Evolutionary conservation across 306 rosid species (phyloP), one percentile per base, ranked within the genome.

Genomic region (Quercus mongolica): DNA sequence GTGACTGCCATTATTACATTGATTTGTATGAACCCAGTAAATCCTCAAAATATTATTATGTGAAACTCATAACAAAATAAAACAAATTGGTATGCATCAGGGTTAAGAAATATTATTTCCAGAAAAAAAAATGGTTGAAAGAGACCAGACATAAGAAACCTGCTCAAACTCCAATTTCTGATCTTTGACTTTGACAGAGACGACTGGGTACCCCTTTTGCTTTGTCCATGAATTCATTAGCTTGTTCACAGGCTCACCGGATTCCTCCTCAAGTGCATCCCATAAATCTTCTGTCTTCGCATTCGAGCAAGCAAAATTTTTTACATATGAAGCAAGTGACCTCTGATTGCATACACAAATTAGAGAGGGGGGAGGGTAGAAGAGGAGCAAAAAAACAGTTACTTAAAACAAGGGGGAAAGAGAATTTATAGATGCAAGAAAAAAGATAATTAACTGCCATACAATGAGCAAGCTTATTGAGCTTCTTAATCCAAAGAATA

Each of bases 251-350:
- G 97, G 94, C 87, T 92, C 89, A 74, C 97, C 92, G 64, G 98
- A 94, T 71, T 87, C 98, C 81, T 92, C 97, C 82, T 92, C 97
- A 79, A 94, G 98, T 44, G 94, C 89, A 69, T 90, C 94, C 97
- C 98, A 92, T 20, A 94, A 88, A 89, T 94, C 97, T 90, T 87
- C 97, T 18, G 98, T 92, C 87, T 86, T 94, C 11, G 97, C 91
- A 87, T 92, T 92, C 68, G 94, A 88, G 80, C 69, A 91, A 19
- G 97, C 94, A 75, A 87, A 85, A 61, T 72, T 92, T 86, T 90
- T 91, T 76, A 94, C 87, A 80, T 92, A 94, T 18, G 97, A 86
- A 80, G 97, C 99, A 54, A 94, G 92, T 74, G 97, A 94, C 79
- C 89, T 90, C 99, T 94, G 92, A 77, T 78, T 68, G 69, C 35